Evolutionary conservation across 495 filamentous ascomycete genomes (phyloP).

Genomic region (Viridothelium virens): DNA sequence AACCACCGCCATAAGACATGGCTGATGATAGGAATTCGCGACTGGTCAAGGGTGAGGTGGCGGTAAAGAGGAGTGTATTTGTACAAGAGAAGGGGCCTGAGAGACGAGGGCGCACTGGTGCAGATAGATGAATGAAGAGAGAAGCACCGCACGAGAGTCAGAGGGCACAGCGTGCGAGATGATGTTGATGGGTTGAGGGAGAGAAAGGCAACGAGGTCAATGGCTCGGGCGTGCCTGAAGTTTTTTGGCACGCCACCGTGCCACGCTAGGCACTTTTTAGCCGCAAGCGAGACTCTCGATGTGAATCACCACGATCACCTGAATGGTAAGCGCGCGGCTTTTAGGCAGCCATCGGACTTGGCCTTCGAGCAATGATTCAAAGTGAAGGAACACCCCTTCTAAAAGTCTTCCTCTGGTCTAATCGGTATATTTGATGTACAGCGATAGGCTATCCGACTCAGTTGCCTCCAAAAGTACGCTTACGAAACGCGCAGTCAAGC

Average conservation of each 20-base stretch:
- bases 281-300: not conserved
- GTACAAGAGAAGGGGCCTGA: not conserved
- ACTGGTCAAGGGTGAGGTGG: not conserved
- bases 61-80: not conserved
- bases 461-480: not conserved
- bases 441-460: not conserved
- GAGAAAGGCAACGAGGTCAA: not conserved
- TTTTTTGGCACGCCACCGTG: not conserved
- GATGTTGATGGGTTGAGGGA: not conserved
- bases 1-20: conserved; percentile 74
- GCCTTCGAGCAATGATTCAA: too few relatives aligned
- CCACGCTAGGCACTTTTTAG: not conserved
- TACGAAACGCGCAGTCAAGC: not conserved
- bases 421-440: too few relatives aligned
- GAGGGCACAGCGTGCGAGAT: not conserved
- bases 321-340: not conserved
- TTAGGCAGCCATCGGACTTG: not conserved
- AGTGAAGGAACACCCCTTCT: too few relatives aligned
- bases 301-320: too few relatives aligned
- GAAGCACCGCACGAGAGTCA: not conserved
- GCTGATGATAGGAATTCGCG: not conserved
- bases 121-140: not conserved
- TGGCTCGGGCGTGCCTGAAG: conserved; percentile 3
- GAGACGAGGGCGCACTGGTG: not conserved
- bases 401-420: too few relatives aligned